Conservation (phyloP, 176 grass and related monocot genomes). For the Carex littledalei region DNA sequence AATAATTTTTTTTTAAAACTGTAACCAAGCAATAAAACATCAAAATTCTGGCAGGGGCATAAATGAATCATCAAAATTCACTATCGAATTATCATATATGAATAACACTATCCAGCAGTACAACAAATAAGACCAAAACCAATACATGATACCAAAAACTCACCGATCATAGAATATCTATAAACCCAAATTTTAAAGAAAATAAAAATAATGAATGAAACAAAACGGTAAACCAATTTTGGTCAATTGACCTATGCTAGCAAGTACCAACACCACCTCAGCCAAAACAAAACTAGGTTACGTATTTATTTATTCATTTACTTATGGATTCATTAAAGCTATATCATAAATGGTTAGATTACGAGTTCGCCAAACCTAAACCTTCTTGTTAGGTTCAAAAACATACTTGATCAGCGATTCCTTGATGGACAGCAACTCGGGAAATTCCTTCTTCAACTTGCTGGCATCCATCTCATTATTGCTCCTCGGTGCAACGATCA, state of each 20-base stretch:
- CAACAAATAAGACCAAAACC: constrained; percentile 19
- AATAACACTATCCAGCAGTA: constrained; percentile 15
- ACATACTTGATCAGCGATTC: constrained; percentile 71
- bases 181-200: constrained; percentile 5
- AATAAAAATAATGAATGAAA: constrained; percentile 24
- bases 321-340: constrained; percentile 2
- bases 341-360: constrained; percentile 24
- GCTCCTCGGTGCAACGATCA: constrained; percentile 65
- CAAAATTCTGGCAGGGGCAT: neutral
- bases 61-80: neutral
- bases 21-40: neutral
- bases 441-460: constrained; percentile 70
- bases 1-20: too few species aligned
- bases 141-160: constrained; percentile 14
- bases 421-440: constrained; percentile 65
- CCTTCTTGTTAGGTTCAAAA: constrained; percentile 72
- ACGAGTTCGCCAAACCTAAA: constrained; percentile 16
- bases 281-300: constrained; percentile 23
- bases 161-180: neutral
- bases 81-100: constrained; percentile 16
- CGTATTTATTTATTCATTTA: constrained; percentile 15
- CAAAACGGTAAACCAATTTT: constrained; percentile 14
- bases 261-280: constrained; percentile 10
- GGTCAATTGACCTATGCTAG: constrained; percentile 24
- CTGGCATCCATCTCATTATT: constrained; percentile 69